Evolutionary conservation across 2,329 filamentous ascomycete species (phyloP).

Genomic region (Bipolaris gigantea): DNA sequence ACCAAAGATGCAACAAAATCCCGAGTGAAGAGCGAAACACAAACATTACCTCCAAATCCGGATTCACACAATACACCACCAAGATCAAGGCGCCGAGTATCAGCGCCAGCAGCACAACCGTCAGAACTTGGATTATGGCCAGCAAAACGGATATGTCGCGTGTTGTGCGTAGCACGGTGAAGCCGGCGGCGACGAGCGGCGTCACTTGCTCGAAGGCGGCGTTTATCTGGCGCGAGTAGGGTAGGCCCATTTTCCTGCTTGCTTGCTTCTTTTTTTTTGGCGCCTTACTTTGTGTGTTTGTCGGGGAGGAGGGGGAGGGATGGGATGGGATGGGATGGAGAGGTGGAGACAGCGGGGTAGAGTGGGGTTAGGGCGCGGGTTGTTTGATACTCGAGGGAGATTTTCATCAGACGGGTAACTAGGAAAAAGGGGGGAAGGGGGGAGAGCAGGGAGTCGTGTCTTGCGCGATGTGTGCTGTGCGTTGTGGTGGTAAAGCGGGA

Average conservation of each 20-base stretch:
- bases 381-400: background rate
- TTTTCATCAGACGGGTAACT: too few relatives aligned
- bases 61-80: constrained; percentile 52
- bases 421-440: too few relatives aligned
- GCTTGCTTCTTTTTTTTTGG: background rate
- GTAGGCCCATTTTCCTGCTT: constrained; percentile 50
- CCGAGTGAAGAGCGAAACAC: background rate
- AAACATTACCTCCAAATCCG: constrained; percentile 48
- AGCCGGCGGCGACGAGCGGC: constrained; percentile 54
- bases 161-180: constrained; percentile 53
- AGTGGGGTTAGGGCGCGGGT: too few relatives aligned
- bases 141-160: constrained; percentile 55
- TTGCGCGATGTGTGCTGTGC: too few relatives aligned
- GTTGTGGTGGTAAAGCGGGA: background rate
- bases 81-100: constrained; percentile 46
- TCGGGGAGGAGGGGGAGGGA: background rate
- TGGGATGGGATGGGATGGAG: too few relatives aligned
- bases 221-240: constrained; percentile 57
- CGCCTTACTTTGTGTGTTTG: too few relatives aligned
- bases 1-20: too few relatives aligned
- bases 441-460: too few relatives aligned
- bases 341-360: too few relatives aligned
- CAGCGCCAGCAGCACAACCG: constrained; percentile 46
- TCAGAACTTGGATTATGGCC: constrained; percentile 53
- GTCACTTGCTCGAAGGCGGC: constrained; percentile 57